Conservation (phyloP, 495 filamentous ascomycete species). For the Evansstolkia leycettana region DNA sequence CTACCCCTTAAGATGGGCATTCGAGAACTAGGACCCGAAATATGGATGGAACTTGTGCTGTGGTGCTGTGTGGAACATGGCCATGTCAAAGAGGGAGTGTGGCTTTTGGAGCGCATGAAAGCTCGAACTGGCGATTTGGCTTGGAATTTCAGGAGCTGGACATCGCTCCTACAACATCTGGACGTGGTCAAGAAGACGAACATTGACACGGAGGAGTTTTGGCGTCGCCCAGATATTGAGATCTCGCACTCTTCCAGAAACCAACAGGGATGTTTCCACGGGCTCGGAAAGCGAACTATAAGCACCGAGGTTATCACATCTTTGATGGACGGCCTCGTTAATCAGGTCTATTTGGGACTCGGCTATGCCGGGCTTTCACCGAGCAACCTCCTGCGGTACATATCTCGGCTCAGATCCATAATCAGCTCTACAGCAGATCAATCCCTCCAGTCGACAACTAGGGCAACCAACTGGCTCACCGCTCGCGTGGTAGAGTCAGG, state of each 20-base stretch:
- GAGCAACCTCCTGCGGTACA: conserved; percentile 10
- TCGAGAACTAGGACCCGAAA: conserved; percentile 41
- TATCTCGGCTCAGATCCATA: conserved; percentile 13
- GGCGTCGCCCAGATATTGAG: conserved; percentile 19
- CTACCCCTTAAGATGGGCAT: conserved; percentile 36
- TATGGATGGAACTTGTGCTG: conserved; percentile 56
- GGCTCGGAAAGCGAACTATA: conserved; percentile 37
- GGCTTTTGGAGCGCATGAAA: conserved; percentile 32
- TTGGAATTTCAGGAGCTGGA: conserved; percentile 30
- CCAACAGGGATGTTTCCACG: conserved; percentile 19
- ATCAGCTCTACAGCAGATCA: conserved; percentile 10
- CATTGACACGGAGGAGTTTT: conserved; percentile 20
- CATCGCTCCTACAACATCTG: conserved; percentile 15
- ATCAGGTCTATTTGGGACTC: conserved; percentile 20
- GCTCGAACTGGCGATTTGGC: conserved; percentile 17
- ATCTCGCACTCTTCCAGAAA: conserved; percentile 8
- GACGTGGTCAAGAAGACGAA: conserved; percentile 20
- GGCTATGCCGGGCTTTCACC: conserved; percentile 14
- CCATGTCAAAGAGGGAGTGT: conserved; percentile 39
- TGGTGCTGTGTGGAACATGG: conserved; percentile 57
- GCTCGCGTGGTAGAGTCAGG: conserved; percentile 40
- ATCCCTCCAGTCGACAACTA: conserved; percentile 16
- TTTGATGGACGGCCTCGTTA: conserved; percentile 39
- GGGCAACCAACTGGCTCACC: conserved; percentile 33
- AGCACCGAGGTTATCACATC: conserved; percentile 45